These are phyloP conservation scores for Hyparrhenia diplandra DNA, from an alignment of 176 grass and related monocot genomes.

Conservation along the genomic window DNA sequence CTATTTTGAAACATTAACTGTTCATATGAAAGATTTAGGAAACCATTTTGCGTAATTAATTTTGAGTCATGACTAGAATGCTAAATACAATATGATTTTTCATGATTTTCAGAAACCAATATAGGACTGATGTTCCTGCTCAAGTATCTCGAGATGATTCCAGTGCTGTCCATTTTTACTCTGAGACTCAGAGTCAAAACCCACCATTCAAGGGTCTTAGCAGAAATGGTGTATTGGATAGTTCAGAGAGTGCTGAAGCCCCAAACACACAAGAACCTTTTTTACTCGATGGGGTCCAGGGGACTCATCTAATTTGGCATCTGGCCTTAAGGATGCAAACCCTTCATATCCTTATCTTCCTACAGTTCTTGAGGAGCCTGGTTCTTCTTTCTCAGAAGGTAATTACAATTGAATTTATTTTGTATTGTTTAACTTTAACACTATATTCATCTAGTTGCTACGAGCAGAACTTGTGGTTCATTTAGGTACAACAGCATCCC, in stretches of 20 bases:
- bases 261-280: slow-evolving; percentile 50
- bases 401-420: slow-evolving; percentile 27
- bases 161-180: slow-evolving; percentile 30
- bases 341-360: slow-evolving; percentile 73
- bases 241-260: slow-evolving; percentile 25
- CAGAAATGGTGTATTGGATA: slow-evolving; percentile 46
- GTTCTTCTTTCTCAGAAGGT: slow-evolving; percentile 96
- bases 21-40: neutral
- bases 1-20: neutral
- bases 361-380: slow-evolving; percentile 77
- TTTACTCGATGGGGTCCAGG: slow-evolving; percentile 58
- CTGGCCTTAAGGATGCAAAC: slow-evolving; percentile 56
- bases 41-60: neutral
- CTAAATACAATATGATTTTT: neutral
- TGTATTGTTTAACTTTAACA: slow-evolving; percentile 19
- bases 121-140: slow-evolving; percentile 36
- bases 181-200: slow-evolving; percentile 37
- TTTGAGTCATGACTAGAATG: neutral
- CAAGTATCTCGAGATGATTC: slow-evolving; percentile 40
- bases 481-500: too few species aligned
- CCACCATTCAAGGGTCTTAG: slow-evolving; percentile 52
- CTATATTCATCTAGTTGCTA: neutral
- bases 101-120: slow-evolving; percentile 34
- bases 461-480: too few species aligned
- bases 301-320: slow-evolving; percentile 52